A percentile compares a stretch with the other conserved stretches of the same genome.
These are phyloP conservation scores for Colletotrichum sp. DNA, from an alignment of 2,329 filamentous ascomycete genomes.

Conservation along the genomic window DNA sequence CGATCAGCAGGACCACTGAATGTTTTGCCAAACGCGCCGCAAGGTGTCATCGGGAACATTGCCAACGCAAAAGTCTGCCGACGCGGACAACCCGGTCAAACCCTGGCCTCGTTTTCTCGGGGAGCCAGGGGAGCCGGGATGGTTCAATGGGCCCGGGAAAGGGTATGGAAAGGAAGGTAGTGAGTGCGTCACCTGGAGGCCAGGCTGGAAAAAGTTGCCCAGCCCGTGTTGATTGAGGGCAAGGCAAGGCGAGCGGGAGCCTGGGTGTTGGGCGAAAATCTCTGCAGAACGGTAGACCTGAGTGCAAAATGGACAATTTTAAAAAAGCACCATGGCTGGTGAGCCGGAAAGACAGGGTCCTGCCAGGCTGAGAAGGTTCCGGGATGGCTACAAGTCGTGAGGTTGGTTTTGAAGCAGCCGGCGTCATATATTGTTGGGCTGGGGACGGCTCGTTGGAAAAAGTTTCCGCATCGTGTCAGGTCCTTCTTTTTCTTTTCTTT, in stretches of 20 bases:
- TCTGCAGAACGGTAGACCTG: background rate
- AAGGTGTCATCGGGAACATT: background rate
- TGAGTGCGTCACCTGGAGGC: conserved; percentile 8
- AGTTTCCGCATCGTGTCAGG: background rate
- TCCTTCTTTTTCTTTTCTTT: background rate
- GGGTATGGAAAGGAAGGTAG: background rate
- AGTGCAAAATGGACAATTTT: conserved; percentile 10
- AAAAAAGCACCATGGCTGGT: conserved; percentile 11
- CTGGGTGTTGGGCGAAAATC: background rate
- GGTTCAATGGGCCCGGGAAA: background rate
- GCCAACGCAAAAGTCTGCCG: background rate
- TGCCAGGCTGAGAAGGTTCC: background rate
- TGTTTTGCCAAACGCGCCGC: background rate
- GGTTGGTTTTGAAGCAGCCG: background rate
- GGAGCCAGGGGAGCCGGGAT: background rate
- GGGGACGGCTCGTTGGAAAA: background rate
- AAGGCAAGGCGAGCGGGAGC: background rate
- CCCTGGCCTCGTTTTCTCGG: background rate
- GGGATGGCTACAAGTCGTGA: background rate
- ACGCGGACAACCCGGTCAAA: background rate
- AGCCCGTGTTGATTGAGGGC: background rate
- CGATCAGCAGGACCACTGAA: background rate
- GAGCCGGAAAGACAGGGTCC: background rate
- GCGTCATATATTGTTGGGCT: conserved; percentile 13
- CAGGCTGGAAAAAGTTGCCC: background rate